Conservation (phyloP, 2,329 filamentous ascomycete genomes). For the Aspergillus pseudoviridinutans region DNA sequence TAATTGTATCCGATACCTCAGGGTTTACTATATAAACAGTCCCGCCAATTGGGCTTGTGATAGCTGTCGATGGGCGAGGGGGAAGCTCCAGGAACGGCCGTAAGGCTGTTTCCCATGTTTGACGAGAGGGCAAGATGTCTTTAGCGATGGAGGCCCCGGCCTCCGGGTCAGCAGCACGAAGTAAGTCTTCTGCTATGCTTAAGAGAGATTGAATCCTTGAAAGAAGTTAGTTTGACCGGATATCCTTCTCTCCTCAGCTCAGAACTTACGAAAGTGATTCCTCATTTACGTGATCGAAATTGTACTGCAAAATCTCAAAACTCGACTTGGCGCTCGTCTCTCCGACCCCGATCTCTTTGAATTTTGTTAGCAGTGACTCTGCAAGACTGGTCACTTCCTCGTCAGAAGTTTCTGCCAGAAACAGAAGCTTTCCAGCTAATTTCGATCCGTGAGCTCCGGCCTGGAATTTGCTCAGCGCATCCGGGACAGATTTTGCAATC, state of each 20-base stretch:
- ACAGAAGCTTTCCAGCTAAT: constrained; percentile 50
- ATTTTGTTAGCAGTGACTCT: constrained; percentile 28
- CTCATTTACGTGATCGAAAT: constrained; percentile 43
- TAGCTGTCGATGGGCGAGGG: constrained; percentile 58
- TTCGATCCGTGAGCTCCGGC: constrained; percentile 44
- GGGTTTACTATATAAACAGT: constrained; percentile 60
- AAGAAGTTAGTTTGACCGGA: constrained; percentile 22
- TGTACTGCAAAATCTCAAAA: constrained; percentile 52
- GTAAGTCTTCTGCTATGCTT: constrained; percentile 49
- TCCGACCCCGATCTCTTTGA: constrained; percentile 35
- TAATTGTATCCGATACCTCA: constrained; percentile 23
- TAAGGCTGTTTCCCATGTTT: constrained; percentile 65
- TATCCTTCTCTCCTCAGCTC: neutral
- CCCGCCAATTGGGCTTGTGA: constrained; percentile 70
- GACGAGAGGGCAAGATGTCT: constrained; percentile 59
- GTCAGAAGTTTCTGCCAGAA: constrained; percentile 50
- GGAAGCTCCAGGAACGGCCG: constrained; percentile 44
- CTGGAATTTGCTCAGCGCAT: constrained; percentile 42
- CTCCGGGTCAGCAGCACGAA: constrained; percentile 32
- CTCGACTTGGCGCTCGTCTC: constrained; percentile 43
- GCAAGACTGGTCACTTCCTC: constrained; percentile 48
- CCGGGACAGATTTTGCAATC: constrained; percentile 38
- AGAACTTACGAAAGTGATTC: constrained; percentile 45
- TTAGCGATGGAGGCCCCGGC: constrained; percentile 24
- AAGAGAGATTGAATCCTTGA: constrained; percentile 54